phyloP scores from a whole-genome alignment of 2,329 filamentous ascomycete genomes.

The Trichoderma hamatum region DNA sequence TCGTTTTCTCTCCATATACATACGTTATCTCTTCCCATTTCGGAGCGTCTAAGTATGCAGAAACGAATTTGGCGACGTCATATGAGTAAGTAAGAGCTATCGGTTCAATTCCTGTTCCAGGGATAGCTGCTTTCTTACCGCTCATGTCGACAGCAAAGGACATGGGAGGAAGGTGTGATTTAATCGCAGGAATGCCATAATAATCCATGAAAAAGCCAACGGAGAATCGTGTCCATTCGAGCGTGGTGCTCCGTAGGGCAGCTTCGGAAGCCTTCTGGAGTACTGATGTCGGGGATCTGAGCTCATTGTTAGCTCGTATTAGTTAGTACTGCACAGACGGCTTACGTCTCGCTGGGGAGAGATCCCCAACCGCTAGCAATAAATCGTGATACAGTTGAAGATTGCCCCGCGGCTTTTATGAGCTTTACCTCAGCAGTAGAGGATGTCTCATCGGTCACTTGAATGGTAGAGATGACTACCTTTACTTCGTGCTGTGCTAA shows the following conservation, averaged over 20 bases:
- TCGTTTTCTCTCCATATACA: conserved; percentile 46
- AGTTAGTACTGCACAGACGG: background rate
- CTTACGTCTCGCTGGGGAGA: conserved; percentile 19
- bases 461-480: conserved; percentile 49
- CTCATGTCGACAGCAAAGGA: conserved; percentile 49
- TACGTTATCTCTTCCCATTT: conserved; percentile 48
- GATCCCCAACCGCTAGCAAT: conserved; percentile 46
- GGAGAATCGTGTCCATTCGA: conserved; percentile 45
- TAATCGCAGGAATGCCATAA: conserved; percentile 44
- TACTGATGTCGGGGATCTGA: background rate
- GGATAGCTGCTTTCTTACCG: conserved; percentile 50
- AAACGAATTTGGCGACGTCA: conserved; percentile 52
- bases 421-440: conserved; percentile 45
- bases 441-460: conserved; percentile 36
- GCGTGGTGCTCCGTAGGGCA: conserved; percentile 23
- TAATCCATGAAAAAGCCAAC: conserved; percentile 51
- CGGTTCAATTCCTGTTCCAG: conserved; percentile 48
- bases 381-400: conserved; percentile 43
- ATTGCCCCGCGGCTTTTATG: conserved; percentile 47
- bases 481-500: conserved; percentile 44
- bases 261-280: background rate
- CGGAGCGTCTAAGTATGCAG: conserved; percentile 43
- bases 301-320: background rate
- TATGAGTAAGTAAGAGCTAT: conserved; percentile 52
- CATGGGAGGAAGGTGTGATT: conserved; percentile 44